These are phyloP conservation scores for Lichtheimia hyalospora DNA, from an alignment of 371 early-diverging fungal genomes.

Conservation along the genomic window DNA sequence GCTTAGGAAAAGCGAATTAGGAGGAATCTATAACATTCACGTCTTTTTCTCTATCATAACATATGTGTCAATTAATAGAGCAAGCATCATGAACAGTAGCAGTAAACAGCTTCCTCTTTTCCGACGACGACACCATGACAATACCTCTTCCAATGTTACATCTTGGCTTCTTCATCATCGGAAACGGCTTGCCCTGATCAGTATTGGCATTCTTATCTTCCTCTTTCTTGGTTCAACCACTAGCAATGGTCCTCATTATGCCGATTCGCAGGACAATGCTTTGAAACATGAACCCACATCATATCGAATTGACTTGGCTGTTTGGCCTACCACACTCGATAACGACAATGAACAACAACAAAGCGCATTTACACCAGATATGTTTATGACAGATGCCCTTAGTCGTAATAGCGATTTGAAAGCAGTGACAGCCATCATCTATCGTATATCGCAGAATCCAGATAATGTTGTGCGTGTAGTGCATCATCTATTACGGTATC, in stretches of 20 bases:
- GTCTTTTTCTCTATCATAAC: no score
- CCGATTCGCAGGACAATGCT: background rate
- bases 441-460: conserved; percentile 50
- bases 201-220: background rate
- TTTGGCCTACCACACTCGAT: conserved; percentile 6
- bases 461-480: conserved; percentile 38
- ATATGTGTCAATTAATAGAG: no score
- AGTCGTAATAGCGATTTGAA: conserved; percentile 28
- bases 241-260: no score
- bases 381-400: conserved; percentile 4
- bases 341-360: background rate
- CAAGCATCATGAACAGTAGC: background rate
- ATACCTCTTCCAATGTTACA: background rate
- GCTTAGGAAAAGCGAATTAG: no score
- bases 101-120: conserved; percentile 8
- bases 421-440: conserved; percentile 57
- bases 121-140: background rate
- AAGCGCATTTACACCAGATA: background rate
- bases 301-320: conserved; percentile 8
- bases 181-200: background rate
- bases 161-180: background rate
- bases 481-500: conserved; percentile 47
- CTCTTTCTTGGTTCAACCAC: background rate
- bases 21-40: no score
- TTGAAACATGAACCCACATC: background rate